Evolutionary conservation across 257 asterid genomes (phyloP).

Genomic region (Penstemon eatonii): DNA sequence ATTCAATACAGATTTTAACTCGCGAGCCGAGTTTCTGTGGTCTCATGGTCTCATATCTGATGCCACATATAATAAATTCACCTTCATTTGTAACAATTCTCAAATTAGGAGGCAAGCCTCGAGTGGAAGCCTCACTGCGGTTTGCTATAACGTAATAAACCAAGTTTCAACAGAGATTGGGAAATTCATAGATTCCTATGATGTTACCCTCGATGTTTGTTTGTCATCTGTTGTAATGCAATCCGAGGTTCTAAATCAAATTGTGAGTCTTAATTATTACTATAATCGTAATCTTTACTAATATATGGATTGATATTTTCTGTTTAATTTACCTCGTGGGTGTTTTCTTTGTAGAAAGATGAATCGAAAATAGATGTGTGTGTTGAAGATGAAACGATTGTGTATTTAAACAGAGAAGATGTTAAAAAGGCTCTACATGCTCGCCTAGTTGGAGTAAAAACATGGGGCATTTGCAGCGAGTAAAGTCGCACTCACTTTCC

Average conservation of each 20-base stretch:
- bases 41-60: slow-evolving; percentile 88
- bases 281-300: not conserved
- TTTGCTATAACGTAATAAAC: slow-evolving; percentile 35
- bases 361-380: slow-evolving; percentile 67
- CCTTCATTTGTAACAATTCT: slow-evolving; percentile 59
- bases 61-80: slow-evolving; percentile 41
- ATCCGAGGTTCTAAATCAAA: slow-evolving; percentile 47
- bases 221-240: slow-evolving; percentile 55
- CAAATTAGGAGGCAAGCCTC: slow-evolving; percentile 41
- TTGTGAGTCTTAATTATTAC: slow-evolving; percentile 33
- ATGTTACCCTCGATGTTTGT: slow-evolving; percentile 78
- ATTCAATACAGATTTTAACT: slow-evolving; percentile 58
- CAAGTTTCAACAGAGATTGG: slow-evolving; percentile 44
- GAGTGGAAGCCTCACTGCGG: slow-evolving; percentile 33
- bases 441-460: slow-evolving; percentile 53
- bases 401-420: slow-evolving; percentile 64
- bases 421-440: slow-evolving; percentile 87
- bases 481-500: slow-evolving; percentile 22
- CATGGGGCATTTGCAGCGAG: slow-evolving; percentile 80
- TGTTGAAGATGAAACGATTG: slow-evolving; percentile 48
- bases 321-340: not conserved
- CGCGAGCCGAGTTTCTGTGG: slow-evolving; percentile 66
- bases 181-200: slow-evolving; percentile 48
- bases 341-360: slow-evolving; percentile 38
- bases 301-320: not conserved